phyloP scores from a whole-genome alignment of 192 early-diverging fungal genomes.

The Podochytrium sp. region DNA sequence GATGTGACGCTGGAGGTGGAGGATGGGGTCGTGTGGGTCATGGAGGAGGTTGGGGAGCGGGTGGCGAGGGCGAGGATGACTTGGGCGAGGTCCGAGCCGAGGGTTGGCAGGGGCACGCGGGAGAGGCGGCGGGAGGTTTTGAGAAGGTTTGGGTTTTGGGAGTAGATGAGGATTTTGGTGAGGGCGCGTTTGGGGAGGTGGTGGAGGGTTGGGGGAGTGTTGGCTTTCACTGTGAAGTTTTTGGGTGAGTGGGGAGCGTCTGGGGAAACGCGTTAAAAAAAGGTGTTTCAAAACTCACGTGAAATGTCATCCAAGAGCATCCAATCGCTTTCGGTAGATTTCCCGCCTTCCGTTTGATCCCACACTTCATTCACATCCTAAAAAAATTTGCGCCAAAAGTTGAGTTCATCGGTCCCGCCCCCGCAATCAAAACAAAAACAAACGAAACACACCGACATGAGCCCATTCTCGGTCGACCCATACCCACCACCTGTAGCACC shows the following conservation, averaged over 20 bases:
- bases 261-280: background rate
- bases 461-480: constrained; percentile 18
- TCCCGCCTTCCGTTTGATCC: constrained; percentile 20
- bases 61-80: constrained; percentile 11
- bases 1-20: background rate
- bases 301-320: constrained; percentile 24
- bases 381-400: background rate
- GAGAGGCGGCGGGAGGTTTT: constrained; percentile 29
- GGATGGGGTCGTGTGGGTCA: background rate
- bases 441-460: constrained; percentile 6
- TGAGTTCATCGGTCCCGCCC: background rate
- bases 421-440: background rate
- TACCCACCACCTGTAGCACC: background rate
- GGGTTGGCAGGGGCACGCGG: constrained; percentile 24
- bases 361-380: constrained; percentile 23
- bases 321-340: constrained; percentile 27
- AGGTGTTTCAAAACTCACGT: background rate
- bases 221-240: background rate
- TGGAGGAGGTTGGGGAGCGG: background rate
- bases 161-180: constrained; percentile 30
- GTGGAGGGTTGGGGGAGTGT: background rate
- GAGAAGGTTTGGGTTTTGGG: constrained; percentile 25
- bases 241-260: background rate
- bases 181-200: constrained; percentile 27
- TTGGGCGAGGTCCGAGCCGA: constrained; percentile 24